Percentiles rank a stretch among this genome's conserved stretches.
Conservation (phyloP, 805 yeast genomes). For the Metschnikowia lochheadii region DNA sequence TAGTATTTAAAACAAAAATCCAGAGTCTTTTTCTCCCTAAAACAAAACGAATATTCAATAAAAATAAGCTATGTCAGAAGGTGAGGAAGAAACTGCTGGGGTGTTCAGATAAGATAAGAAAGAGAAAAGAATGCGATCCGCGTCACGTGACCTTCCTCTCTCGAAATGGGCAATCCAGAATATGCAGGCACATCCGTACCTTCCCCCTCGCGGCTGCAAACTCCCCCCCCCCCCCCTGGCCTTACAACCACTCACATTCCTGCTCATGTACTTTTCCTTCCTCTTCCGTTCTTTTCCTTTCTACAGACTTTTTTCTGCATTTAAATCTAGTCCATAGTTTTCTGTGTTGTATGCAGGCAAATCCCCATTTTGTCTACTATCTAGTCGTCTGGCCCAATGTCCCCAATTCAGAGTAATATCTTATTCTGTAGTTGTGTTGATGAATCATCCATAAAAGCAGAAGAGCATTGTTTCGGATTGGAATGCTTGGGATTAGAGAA, state of each 20-base stretch:
- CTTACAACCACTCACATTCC: no score
- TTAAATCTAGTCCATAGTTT: no score
- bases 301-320: background rate
- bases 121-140: constrained; percentile 1
- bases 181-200: background rate
- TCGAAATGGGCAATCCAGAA: no score
- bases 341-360: no score
- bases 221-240: background rate
- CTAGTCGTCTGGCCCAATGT: background rate
- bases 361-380: background rate
- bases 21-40: no score
- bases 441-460: background rate
- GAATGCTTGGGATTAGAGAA: background rate
- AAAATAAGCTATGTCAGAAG: background rate
- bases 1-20: no score
- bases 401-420: background rate
- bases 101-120: constrained; percentile 11
- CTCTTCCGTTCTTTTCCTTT: background rate
- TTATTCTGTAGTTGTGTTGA: background rate
- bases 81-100: background rate
- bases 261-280: background rate
- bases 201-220: constrained; percentile 4
- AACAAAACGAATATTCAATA: no score
- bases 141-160: constrained; percentile 5
- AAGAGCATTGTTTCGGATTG: background rate